Percentiles rank a stretch among this genome's conserved stretches.
Evolutionary conservation across 2,329 filamentous ascomycete genomes (phyloP).

Genomic region (Claviceps arundinis): DNA sequence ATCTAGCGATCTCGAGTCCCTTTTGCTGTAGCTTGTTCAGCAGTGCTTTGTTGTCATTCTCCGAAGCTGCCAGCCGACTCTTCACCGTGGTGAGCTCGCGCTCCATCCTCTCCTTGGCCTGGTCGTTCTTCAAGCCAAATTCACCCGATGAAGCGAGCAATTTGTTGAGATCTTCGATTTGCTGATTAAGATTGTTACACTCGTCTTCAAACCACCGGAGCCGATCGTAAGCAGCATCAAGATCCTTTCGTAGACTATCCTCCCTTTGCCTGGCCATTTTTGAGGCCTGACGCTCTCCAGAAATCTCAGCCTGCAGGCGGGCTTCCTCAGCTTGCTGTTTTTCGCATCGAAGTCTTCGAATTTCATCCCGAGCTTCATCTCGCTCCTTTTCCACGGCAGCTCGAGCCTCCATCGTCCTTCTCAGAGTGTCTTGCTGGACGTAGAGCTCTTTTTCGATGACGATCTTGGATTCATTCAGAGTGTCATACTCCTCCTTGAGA

Average conservation of each 20-base stretch:
- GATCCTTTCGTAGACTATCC: slow-evolving; percentile 60
- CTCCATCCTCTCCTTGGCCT: slow-evolving; percentile 86
- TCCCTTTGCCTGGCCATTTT: slow-evolving; percentile 70
- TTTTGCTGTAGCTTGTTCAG: slow-evolving; percentile 97
- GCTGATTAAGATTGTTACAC: slow-evolving; percentile 57
- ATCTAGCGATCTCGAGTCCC: slow-evolving; percentile 87
- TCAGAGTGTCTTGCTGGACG: slow-evolving; percentile 80
- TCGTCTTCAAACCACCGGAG: slow-evolving; percentile 71
- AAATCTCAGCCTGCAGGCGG: slow-evolving; percentile 66
- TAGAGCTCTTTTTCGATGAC: slow-evolving; percentile 97
- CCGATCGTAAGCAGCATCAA: slow-evolving; percentile 65
- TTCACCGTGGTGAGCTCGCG: slow-evolving; percentile 84
- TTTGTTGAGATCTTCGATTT: slow-evolving; percentile 77
- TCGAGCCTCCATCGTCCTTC: slow-evolving; percentile 72
- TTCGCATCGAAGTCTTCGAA: slow-evolving; percentile 68
- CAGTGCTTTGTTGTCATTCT: slow-evolving; percentile 91
- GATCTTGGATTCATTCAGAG: slow-evolving; percentile 86
- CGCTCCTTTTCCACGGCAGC: slow-evolving; percentile 72
- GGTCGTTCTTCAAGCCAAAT: slow-evolving; percentile 80
- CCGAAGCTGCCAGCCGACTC: slow-evolving; percentile 76
- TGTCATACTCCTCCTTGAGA: slow-evolving; percentile 73
- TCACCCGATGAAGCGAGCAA: slow-evolving; percentile 80
- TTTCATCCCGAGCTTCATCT: slow-evolving; percentile 76
- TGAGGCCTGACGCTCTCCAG: slow-evolving; percentile 67
- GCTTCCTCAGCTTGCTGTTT: slow-evolving; percentile 79